A percentile compares a stretch with the other conserved stretches of the same genome.
These are phyloP conservation scores for Crithidia acanthocephali DNA, from an alignment of 208 protist species.

Conservation along the genomic window DNA sequence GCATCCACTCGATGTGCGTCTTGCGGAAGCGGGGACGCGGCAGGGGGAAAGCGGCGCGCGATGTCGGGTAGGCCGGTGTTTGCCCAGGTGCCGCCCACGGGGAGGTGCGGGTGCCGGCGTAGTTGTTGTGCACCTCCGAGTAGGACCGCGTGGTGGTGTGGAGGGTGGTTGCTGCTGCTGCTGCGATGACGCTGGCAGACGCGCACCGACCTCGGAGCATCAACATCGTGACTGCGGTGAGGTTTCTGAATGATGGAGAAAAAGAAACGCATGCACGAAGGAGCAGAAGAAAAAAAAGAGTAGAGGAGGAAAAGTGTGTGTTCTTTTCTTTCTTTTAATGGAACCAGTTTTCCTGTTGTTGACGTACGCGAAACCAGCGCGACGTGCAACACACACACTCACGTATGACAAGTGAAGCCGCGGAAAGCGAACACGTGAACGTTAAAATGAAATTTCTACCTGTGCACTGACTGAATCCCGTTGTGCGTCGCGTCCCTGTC, in stretches of 20 bases:
- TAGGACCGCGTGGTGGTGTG: constrained; percentile 21
- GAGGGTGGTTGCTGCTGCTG: background rate
- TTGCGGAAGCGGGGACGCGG: constrained; percentile 67
- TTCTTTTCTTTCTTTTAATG: too few species aligned
- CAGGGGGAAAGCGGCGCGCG: constrained; percentile 56
- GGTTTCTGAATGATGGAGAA: background rate
- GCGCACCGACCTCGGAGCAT: constrained; percentile 10
- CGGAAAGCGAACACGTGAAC: too few species aligned
- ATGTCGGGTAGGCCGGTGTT: constrained; percentile 53
- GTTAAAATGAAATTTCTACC: too few species aligned
- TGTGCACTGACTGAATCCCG: too few species aligned
- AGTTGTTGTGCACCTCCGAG: constrained; percentile 58
- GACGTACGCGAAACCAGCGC: too few species aligned
- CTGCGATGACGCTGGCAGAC: background rate
- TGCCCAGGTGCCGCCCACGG: constrained; percentile 42
- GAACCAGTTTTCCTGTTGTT: too few species aligned
- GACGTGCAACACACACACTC: too few species aligned
- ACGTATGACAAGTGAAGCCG: too few species aligned
- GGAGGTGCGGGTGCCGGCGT: constrained; percentile 37
- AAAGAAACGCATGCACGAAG: too few species aligned
- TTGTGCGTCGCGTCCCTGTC: too few species aligned
- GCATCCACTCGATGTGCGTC: constrained; percentile 88
- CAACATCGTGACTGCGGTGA: background rate
- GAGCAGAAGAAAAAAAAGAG: background rate
- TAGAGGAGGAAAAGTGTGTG: background rate